Conservation (phyloP, 2,329 filamentous ascomycete genomes). For the Fusarium sp. region DNA sequence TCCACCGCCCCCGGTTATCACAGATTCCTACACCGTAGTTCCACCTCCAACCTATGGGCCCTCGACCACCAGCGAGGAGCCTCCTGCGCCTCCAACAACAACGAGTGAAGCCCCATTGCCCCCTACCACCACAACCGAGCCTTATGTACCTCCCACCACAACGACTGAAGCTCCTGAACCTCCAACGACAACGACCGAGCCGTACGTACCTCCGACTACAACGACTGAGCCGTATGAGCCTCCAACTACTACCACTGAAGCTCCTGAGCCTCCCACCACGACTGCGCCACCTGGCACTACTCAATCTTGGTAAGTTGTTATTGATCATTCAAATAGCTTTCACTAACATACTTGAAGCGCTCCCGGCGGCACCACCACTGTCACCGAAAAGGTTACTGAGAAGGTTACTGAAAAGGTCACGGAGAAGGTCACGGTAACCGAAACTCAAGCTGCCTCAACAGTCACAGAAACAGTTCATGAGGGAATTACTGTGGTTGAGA, state of each 20-base stretch:
- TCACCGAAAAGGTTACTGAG: not conserved
- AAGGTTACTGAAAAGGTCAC: not conserved
- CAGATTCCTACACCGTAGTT: not conserved
- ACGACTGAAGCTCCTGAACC: not conserved
- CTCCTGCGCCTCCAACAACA: not conserved
- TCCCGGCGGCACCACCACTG: not conserved
- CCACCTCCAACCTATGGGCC: constrained; percentile 1
- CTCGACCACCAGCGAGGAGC: not conserved
- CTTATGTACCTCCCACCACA: not conserved
- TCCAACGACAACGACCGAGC: not conserved
- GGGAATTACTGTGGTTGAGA: constrained; percentile 11
- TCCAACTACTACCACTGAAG: not conserved
- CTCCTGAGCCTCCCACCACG: not conserved
- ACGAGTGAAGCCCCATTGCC: not conserved
- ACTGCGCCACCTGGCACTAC: not conserved
- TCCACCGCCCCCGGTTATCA: not conserved
- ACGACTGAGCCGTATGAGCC: not conserved
- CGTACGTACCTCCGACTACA: not conserved
- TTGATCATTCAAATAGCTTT: not conserved
- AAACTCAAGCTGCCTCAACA: not conserved
- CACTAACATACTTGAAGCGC: constrained; percentile 2
- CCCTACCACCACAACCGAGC: not conserved
- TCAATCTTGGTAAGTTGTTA: constrained; percentile 6
- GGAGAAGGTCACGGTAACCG: not conserved
- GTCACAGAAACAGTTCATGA: constrained; percentile 3